Base-by-base conservation (phyloP, 768 basidiomycete genomes). In the Podaxis sp. region DNA sequence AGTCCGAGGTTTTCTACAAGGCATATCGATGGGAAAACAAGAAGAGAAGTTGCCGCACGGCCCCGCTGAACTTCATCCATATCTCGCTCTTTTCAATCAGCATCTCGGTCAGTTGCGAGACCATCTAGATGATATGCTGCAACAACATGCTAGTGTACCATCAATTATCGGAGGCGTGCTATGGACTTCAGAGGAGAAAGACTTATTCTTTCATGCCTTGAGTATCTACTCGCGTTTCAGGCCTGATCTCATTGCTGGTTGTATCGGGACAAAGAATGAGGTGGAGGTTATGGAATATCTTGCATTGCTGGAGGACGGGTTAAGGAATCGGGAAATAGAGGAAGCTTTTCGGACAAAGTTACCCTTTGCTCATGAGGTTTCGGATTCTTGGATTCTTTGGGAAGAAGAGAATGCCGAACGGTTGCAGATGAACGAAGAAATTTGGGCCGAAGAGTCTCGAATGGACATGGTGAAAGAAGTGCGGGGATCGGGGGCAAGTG, bases 111-210 rank as follows among this genome's bases (percentile, higher is more conserved):
- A 56, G 19, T 24, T 62, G 15, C 54, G 22, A 41, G 55, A 56
- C 13, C 55, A 62, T n/a, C 25, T 55, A 3, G 38, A 36, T 11
- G 61, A 47, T 50, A n/a, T 38, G 50, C 24, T 25, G 8, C 19
- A 46, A 13, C 27, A 15, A 11, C 13, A 27, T 55, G 36, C 33
- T 17, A 29, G 33, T 15, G 12, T 17, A 9, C 8, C 46, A 19
- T 49, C 61, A 13, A 11, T n/a, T 13, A 37, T 65, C 25, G 61
- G 40, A 36, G 66, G 19, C 67, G 74, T 79, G 41, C 79, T 75
- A 62, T 94, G 93, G 93, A 85, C 87, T 3, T 70, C 79, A 0
- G 66, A 74, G n/a, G 93, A 95, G 68, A 88, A 90, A 64, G 78
- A 85, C 27, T 65, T 69, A 0, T 91, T 94, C 74, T 94, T 93